Conservation (phyloP, 179 eudicot species). For the Beta corolliflora region DNA sequence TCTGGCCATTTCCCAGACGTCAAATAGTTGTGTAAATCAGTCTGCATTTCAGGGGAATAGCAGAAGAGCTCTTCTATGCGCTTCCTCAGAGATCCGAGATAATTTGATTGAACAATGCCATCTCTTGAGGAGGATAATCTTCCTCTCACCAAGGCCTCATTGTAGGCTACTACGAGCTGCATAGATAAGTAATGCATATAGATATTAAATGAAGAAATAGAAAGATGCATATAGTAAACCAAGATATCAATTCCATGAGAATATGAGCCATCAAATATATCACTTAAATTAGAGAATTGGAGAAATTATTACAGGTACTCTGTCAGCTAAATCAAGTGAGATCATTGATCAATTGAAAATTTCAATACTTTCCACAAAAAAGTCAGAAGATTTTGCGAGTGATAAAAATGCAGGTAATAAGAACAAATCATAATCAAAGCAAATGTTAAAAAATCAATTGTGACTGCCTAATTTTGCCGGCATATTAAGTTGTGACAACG, state of each 20-base stretch:
- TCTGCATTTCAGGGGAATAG: conserved; percentile 32
- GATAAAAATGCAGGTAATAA: no score
- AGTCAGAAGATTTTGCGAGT: no score
- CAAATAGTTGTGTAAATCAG: conserved; percentile 48
- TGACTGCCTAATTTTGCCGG: neutral
- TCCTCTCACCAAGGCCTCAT: conserved; percentile 66
- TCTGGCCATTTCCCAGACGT: conserved; percentile 69
- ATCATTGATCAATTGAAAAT: no score
- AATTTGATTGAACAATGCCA: conserved; percentile 72
- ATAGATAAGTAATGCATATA: conserved; percentile 7
- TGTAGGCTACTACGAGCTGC: conserved; percentile 91
- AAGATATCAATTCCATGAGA: neutral
- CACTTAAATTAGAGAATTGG: no score
- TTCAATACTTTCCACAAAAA: no score
- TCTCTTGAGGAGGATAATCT: conserved; percentile 52
- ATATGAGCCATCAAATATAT: neutral
- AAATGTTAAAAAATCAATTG: neutral
- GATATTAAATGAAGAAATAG: neutral
- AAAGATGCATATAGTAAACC: neutral
- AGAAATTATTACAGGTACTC: no score
- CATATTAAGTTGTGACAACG: no score
- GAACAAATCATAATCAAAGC: no score
- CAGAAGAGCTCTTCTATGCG: conserved; percentile 69
- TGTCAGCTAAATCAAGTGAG: no score
- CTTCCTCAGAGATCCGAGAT: conserved; percentile 73